Conservation (phyloP, 2,329 filamentous ascomycete genomes). For the Xylaria polymorpha region DNA sequence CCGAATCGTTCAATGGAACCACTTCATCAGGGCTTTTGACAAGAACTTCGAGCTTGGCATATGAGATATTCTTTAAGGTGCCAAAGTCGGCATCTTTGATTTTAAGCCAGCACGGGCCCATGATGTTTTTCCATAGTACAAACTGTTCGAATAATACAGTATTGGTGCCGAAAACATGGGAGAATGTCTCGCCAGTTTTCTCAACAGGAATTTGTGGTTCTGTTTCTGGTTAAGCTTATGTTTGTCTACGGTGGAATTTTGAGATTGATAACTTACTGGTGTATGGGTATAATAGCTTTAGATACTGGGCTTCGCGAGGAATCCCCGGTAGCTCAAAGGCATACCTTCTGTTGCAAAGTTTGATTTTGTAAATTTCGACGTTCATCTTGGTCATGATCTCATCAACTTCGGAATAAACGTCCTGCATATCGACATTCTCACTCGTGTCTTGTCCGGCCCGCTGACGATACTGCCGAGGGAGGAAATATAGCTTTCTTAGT, state of each 20-base stretch:
- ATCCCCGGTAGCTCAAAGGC: conserved; percentile 91
- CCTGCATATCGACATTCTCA: conserved; percentile 84
- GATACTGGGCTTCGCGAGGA: conserved; percentile 88
- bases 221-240: conserved; percentile 47
- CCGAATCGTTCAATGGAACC: conserved; percentile 77
- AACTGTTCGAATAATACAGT: conserved; percentile 98
- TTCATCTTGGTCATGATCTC: conserved; percentile 86
- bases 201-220: conserved; percentile 78
- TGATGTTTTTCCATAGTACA: conserved; percentile 98
- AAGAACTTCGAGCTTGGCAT: conserved; percentile 94
- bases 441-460: conserved; percentile 73
- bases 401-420: conserved; percentile 92
- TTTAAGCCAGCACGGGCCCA: conserved; percentile 97
- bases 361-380: conserved; percentile 93
- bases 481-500: conserved; percentile 89
- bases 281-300: conserved; percentile 97
- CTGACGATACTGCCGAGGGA: conserved; percentile 76
- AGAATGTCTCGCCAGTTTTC: conserved; percentile 86
- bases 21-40: conserved; percentile 83
- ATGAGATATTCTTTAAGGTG: conserved; percentile 89
- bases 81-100: conserved; percentile 88
- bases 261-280: conserved; percentile 66
- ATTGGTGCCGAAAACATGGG: conserved; percentile 91
- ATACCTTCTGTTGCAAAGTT: conserved; percentile 88
- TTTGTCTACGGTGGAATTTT: not conserved